Conservation (phyloP, 169 alveolate genomes). For the Blepharisma undulans region DNA sequence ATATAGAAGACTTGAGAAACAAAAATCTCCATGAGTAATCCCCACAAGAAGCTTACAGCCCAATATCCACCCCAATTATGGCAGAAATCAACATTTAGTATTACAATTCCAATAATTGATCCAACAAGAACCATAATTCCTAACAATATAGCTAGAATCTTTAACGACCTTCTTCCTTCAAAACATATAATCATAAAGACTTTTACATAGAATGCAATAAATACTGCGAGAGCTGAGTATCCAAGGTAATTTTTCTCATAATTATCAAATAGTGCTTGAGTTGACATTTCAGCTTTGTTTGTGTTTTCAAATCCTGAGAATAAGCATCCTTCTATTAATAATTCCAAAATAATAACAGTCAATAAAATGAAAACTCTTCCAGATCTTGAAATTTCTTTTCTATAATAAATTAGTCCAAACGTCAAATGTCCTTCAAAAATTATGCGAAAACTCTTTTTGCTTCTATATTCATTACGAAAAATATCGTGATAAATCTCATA, state of each 20-base stretch:
- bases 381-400: background rate
- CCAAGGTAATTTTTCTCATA: background rate
- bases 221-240: background rate
- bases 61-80: background rate
- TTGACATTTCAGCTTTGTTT: background rate
- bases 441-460: background rate
- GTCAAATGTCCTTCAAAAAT: background rate
- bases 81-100: background rate
- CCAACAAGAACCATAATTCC: background rate
- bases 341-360: background rate
- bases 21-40: background rate
- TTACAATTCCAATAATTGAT: background rate
- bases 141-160: no score
- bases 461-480: background rate
- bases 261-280: background rate
- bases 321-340: background rate
- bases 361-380: background rate
- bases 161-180: no score
- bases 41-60: conserved; percentile 22
- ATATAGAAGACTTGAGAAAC: background rate
- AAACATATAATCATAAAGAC: no score
- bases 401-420: background rate
- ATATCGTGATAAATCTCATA: no score
- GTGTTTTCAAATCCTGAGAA: background rate
- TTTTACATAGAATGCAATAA: no score